Evolutionary conservation across 1,284 basidiomycete genomes (phyloP).

Genomic region (Tylopilus sp.): DNA sequence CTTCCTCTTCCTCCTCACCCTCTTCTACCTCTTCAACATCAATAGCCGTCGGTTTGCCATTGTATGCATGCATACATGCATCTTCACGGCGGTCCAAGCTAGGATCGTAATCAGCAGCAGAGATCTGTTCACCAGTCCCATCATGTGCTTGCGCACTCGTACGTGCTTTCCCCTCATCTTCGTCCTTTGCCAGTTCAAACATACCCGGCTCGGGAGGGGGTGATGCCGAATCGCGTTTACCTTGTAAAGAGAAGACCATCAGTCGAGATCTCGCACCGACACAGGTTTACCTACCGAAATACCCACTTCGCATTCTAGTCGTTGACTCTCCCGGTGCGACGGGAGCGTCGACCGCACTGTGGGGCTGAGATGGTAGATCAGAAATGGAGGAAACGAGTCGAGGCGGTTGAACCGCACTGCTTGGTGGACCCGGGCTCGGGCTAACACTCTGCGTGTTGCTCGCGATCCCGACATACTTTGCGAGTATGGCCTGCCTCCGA

Average conservation of each 20-base stretch:
- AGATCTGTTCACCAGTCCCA: slow-evolving; percentile 65
- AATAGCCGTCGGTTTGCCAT: slow-evolving; percentile 36
- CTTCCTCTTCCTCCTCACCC: slow-evolving; percentile 65
- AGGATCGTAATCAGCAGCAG: slow-evolving; percentile 92
- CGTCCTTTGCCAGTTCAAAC: slow-evolving; percentile 61
- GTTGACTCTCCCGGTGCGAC: slow-evolving; percentile 12
- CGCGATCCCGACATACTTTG: slow-evolving; percentile 64
- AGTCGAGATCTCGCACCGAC: background rate
- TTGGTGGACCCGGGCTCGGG: slow-evolving; percentile 57
- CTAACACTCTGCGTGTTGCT: slow-evolving; percentile 44
- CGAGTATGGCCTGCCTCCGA: slow-evolving; percentile 80
- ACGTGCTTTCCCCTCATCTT: slow-evolving; percentile 45
- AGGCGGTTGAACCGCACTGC: slow-evolving; percentile 72
- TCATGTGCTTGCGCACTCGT: slow-evolving; percentile 42
- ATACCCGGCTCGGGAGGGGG: slow-evolving; percentile 46
- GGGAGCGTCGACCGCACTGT: slow-evolving; percentile 42
- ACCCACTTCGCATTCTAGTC: slow-evolving; percentile 19
- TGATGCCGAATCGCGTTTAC: slow-evolving; percentile 50
- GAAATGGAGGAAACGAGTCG: slow-evolving; percentile 52
- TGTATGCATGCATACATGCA: slow-evolving; percentile 64
- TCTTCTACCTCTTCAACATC: slow-evolving; percentile 61
- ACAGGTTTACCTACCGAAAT: slow-evolving; percentile 29
- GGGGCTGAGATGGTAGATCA: slow-evolving; percentile 56
- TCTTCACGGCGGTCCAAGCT: slow-evolving; percentile 81
- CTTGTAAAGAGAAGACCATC: slow-evolving; percentile 23